Conservation (phyloP, 192 early-diverging fungal species). For the Phlyctochytrium arcticum region DNA sequence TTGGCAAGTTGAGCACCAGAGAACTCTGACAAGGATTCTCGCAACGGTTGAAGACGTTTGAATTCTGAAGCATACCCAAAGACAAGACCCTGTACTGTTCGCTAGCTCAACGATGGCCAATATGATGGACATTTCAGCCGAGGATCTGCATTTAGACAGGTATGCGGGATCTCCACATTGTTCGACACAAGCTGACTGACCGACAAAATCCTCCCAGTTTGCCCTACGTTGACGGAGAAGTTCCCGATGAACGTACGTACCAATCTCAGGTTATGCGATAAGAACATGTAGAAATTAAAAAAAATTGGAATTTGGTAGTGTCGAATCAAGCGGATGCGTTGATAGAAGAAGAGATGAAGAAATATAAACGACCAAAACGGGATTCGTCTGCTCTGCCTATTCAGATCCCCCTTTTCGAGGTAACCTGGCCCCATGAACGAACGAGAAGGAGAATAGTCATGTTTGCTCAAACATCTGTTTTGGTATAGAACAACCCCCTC, state of each 20-base stretch:
- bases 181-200: background rate
- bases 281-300: background rate
- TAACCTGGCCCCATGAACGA: background rate
- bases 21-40: no score
- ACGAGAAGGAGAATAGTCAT: background rate
- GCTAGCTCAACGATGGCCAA: no score
- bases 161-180: background rate
- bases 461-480: background rate
- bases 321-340: no score
- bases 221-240: conserved; percentile 39
- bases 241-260: conserved; percentile 14
- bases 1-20: no score
- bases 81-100: no score
- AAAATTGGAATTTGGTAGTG: no score
- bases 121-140: no score
- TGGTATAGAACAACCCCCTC: background rate
- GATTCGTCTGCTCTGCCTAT: background rate
- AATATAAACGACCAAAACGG: background rate
- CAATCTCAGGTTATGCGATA: background rate
- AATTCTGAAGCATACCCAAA: no score
- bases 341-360: background rate
- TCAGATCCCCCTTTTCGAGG: conserved; percentile 17
- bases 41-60: no score
- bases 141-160: conserved; percentile 1
- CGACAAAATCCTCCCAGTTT: conserved; percentile 14